Base-by-base conservation (phyloP, 768 basidiomycete genomes). In the Serendipita sp. region DNA sequence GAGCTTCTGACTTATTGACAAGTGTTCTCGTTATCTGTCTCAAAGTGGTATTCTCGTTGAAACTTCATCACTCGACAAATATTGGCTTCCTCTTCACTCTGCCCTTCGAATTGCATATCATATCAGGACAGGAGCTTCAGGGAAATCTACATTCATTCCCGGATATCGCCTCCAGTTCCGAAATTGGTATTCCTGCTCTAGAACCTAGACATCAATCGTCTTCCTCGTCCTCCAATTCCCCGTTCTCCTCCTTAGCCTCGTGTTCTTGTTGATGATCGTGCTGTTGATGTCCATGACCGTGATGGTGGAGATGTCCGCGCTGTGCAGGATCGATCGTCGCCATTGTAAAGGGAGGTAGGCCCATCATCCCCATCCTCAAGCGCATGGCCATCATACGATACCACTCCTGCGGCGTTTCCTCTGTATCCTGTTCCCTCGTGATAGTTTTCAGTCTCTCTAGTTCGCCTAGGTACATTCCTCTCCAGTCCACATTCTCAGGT, bases 381-480 rank as follows among this genome's bases (percentile, higher is more conserved):
- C 87, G 83, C 70, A 88, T 78, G 7, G 90, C 71, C 88, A 92
- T 91, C 82, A 88, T 85, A 67, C 86, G 77, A 70, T 85, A 92
- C 89, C 89, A 92, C 67, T 92, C 89, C 51, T 83, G 83, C 62
- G 88, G 88, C 2, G 81, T 85, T 35, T 86, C 86, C 18, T 83
- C 82, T 74, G 89, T 90, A 72, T 92, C 88, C 71, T 91, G 89
- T 69, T 91, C 86, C 7, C 75, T 79, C 0, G 90, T 86, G n/a
- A 89, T 75, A 68, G 86, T 83, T 70, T 86, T 84, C 65, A 92
- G 75, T 70, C 82, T 83, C 7, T 79, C 79, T 58, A 92, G 79
- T 74, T 92, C 90, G 72, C 91, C 91, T 65, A 85, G 75, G 85
- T 90, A 86, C 53, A 86, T 84, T 34, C 81, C 72, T 62, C 85